phyloP scores from a whole-genome alignment of 1,284 basidiomycete genomes.

The Puccinia horiana region DNA sequence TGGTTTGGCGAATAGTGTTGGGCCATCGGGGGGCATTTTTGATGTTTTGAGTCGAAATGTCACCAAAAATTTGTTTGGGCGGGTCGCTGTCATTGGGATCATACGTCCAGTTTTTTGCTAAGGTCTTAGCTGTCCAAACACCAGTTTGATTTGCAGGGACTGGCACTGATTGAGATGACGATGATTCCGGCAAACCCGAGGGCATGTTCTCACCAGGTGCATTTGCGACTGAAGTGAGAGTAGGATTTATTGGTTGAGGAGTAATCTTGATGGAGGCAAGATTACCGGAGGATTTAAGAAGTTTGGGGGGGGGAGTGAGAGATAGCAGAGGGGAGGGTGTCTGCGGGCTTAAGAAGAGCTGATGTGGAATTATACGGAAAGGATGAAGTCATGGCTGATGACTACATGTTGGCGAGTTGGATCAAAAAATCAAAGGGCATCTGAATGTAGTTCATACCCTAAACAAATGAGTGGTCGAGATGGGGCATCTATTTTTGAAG shows the following conservation, averaged over 20 bases:
- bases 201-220: no score
- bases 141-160: neutral
- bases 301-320: neutral
- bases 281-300: neutral
- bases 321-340: neutral
- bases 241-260: neutral
- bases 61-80: neutral
- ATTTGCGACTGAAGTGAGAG: neutral
- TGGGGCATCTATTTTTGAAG: neutral
- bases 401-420: neutral
- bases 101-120: neutral
- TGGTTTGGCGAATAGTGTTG: neutral
- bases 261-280: neutral
- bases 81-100: neutral
- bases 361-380: neutral
- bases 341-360: neutral
- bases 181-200: neutral
- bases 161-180: neutral
- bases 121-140: neutral
- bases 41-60: neutral
- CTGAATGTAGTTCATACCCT: neutral
- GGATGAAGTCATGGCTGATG: constrained; percentile 5
- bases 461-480: neutral
- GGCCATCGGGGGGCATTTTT: neutral
- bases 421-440: constrained; percentile 18